Base-by-base conservation (phyloP, 306 rosid genomes). In the Vigna reflexopilosa region DNA sequence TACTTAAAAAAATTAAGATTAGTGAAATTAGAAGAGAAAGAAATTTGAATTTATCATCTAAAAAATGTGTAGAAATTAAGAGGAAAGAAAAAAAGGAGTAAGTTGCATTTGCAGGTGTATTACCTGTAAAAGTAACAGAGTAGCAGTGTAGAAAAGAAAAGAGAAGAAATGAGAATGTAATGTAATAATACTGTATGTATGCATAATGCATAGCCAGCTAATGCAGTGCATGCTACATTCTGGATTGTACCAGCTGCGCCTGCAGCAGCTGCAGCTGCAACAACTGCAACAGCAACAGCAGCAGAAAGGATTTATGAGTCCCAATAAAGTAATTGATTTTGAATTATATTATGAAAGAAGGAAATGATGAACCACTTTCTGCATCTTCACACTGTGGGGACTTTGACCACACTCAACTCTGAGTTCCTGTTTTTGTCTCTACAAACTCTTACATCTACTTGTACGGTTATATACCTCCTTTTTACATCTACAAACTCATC, bases 241-340 rank as follows among this genome's bases (percentile, higher is more conserved):
- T 13, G 30, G 50, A 34, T 11, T 4, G 76, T 61, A 72, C 72
- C 28, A 58, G 6, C 67, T 62, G 48, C 61, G 32, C 2, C 67
- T 61, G 48, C 59, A 47, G 66, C 17, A 2, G 42, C 56, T 28
- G 4, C 30, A 28, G 30, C 28, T 62, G 48, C 61, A 48, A 55
- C 56, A 3, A 30, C 34, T 3, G 32, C 32, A 28, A 4, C 32
- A 3, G 34, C 34, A 30, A 4, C 4, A 48, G 70, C 19, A 66
- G 30, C 50, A 67, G 32, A 61, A 67, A 84, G 61, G 85, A 70
- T 80, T 86, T 59, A 83, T 83, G 92, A 86, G 89, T 88, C 83
- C 91, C 91, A 75, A 86, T 82, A 88, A 85, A 85, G 9, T 2
- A 66, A 73, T 69, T 67, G 0, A 10, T 66, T 42, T 42, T 8